Base-by-base conservation (phyloP, 1,284 basidiomycete species). In the Ceratobasidium sp. region DNA sequence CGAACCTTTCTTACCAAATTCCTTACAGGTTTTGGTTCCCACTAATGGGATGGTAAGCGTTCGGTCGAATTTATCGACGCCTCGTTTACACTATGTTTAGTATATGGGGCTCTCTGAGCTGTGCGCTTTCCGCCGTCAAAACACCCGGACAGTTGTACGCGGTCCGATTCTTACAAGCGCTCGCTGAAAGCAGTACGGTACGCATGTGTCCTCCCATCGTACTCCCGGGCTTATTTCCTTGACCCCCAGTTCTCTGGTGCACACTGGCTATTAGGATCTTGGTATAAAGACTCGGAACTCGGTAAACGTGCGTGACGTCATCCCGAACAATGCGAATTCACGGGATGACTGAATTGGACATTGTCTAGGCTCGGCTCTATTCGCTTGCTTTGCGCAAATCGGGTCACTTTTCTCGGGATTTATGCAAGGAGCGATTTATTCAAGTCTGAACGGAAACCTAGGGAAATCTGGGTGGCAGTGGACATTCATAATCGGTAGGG, bases 391-490 rank as follows among this genome's bases (percentile, higher is more conserved):
- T 37, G 71, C 71, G 8, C 71, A 74, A 65, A 74, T 74, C 22
- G 71, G 71, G 0, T 74, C 71, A 2, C 34, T 74, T 1, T 74
- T 74, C 22, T 74, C 71, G 4, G 71, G 71, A 3, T 74, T 74
- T 29, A 65, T 74, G 71, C 71, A 74, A 43, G 71, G 71, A 2
- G 71, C 71, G 6, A 74, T 74, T 15, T 74, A 74, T 22, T 40
- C 59, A 2, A 74, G 71, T 44, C 61, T 74, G 19, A 64, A 74
- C 22, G 61, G 61, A 22, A 74, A 74, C 15, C 46, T 74, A 1
- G 71, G 71, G 32, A 74, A 74, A 56, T 37, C 59, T 5, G 71
- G 71, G 17, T 74, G 71, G 71, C 61, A 74, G n/a, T 74, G 71
- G 71, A 74, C 71, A 4, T 74, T 74, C 22, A 74, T 74, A 7